Conservation (phyloP, 495 filamentous ascomycete species). For the Xylaria cubensis region DNA sequence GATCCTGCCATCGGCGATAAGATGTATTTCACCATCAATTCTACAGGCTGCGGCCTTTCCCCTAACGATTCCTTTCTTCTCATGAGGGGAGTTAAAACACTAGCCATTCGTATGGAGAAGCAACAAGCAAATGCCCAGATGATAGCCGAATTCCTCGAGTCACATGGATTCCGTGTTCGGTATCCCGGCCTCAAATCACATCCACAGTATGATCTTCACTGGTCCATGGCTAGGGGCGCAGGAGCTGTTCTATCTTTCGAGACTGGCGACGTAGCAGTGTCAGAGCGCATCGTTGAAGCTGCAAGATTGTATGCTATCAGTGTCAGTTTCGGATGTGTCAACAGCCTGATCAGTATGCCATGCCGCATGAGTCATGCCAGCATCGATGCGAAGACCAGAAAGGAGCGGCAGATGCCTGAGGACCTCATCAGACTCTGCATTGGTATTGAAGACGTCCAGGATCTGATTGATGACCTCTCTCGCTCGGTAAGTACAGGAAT, state of each 20-base stretch:
- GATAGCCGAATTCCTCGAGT: constrained; percentile 91
- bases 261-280: constrained; percentile 81
- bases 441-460: constrained; percentile 92
- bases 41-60: constrained; percentile 89
- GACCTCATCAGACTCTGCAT: constrained; percentile 95
- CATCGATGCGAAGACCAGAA: constrained; percentile 91
- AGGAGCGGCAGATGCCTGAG: constrained; percentile 90
- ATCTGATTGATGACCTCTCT: constrained; percentile 91
- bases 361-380: constrained; percentile 99
- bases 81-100: constrained; percentile 91
- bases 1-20: constrained; percentile 80
- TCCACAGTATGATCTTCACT: constrained; percentile 94
- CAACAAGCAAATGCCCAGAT: constrained; percentile 90
- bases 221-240: constrained; percentile 90
- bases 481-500: constrained; percentile 73
- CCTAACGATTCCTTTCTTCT: constrained; percentile 97
- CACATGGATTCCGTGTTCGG: constrained; percentile 89
- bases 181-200: constrained; percentile 94
- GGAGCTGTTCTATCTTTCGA: constrained; percentile 96
- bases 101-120: constrained; percentile 97
- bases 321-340: constrained; percentile 97
- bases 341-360: constrained; percentile 98
- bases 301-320: constrained; percentile 92
- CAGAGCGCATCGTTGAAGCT: constrained; percentile 91
- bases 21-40: constrained; percentile 95